Evolutionary conservation across 805 yeast genomes (phyloP), one percentile per base, ranked within the genome.

Genomic region (Ogataea corticis): DNA sequence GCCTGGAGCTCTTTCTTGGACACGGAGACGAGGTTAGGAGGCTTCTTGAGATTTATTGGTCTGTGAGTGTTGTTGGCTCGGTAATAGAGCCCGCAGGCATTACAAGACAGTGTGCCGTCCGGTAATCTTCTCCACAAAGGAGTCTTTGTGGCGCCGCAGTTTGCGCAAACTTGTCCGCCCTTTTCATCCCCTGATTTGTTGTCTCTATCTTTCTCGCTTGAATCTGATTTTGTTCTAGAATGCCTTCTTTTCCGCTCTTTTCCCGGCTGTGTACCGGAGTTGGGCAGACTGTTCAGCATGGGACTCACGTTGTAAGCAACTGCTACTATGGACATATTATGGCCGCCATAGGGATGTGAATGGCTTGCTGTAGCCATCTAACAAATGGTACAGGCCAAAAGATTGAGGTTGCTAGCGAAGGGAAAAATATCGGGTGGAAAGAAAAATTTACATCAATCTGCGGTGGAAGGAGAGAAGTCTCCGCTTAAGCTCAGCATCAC

Each of bases 31-130:
- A 76, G 67, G 49, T 71, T 73, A 3, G 82, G 82, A 0, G 82
- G 80, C 39, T 82, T 69, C 55, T 82, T 82, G 55, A 83, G 67
- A 55, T 82, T 76, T 12, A 80, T 80, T 0, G 92, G 92, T 33
- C 92, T 68, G 50, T 80, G 78, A 16, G 82, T 70, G 54, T 81
- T 73, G 49, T 86, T 79, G 27, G 82, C 78, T 38, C 77, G 71
- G 38, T 71, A 72, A 54, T 79, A 79, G 16, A 79, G 68, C 0
- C 84, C 83, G 58, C 84, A 79, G 3, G 84, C 84, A 57, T 79
- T 79, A 59, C 84, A 79, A 11, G 76, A 73, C 29, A 77, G 63
- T 1, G 77, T 71, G 2, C 83, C 80, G 50, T 78, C 80, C 0
- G 79, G 76, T 3, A 82, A 75, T 45, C 83, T 61, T 55, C 84